These are phyloP conservation scores for Candida mesenterica DNA, from an alignment of 1,139 yeast genomes.

Conservation along the genomic window DNA sequence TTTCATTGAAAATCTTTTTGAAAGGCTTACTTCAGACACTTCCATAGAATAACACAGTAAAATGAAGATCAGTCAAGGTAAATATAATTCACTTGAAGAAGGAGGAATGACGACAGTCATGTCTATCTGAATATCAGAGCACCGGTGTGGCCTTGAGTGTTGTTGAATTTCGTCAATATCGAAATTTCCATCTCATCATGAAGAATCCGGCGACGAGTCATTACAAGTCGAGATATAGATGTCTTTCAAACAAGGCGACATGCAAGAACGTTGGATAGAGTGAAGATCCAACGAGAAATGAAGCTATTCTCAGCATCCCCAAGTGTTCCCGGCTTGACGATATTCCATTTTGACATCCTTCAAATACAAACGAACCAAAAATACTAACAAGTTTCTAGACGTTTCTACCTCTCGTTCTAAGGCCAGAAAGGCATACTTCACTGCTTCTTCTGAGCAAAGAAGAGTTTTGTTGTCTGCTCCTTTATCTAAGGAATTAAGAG, in stretches of 20 bases:
- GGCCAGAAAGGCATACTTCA: slow-evolving; percentile 99
- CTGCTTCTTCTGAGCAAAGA: slow-evolving; percentile 95
- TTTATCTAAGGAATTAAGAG: slow-evolving; percentile 98
- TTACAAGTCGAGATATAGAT: no score
- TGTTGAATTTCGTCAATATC: no score
- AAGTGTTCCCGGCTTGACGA: background rate
- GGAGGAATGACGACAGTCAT: slow-evolving; percentile 1
- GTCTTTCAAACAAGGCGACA: no score
- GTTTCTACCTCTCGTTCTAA: slow-evolving; percentile 99
- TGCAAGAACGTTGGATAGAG: no score
- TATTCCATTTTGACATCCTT: background rate
- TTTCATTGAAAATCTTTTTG: slow-evolving; percentile 9
- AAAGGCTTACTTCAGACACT: slow-evolving; percentile 11
- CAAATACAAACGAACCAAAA: background rate
- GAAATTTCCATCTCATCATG: no score
- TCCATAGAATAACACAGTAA: slow-evolving; percentile 18
- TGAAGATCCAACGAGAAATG: no score
- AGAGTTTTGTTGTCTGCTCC: slow-evolving; percentile 97
- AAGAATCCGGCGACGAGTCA: no score
- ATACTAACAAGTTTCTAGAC: slow-evolving; percentile 55
- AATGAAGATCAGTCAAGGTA: slow-evolving; percentile 67
- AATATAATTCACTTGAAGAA: slow-evolving; percentile 16
- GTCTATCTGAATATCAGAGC: slow-evolving; percentile 1
- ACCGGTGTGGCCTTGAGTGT: no score
- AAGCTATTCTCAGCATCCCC: no score